Percentiles rank a stretch among this genome's conserved stretches.
phyloP scores from a whole-genome alignment of 2,329 filamentous ascomycete species.

The Aspergillus alliaceus region DNA sequence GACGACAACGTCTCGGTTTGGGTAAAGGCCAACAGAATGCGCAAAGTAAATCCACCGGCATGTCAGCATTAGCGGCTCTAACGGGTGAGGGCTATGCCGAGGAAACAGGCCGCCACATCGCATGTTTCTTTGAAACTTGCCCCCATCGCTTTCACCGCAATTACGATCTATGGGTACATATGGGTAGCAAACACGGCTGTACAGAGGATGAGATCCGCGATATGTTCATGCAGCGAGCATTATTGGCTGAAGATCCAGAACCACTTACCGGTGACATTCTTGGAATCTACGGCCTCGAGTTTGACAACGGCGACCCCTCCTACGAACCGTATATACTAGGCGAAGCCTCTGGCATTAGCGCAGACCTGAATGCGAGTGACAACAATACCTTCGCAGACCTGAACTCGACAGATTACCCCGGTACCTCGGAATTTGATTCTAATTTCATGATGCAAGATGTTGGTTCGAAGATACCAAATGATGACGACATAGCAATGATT shows the following conservation, averaged over 20 bases:
- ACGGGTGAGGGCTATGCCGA: conserved; percentile 58
- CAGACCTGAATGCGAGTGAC: not conserved
- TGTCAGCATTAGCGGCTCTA: conserved; percentile 48
- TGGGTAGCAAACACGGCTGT: conserved; percentile 46
- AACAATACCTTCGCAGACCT: not conserved
- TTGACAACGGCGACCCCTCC: conserved; percentile 24
- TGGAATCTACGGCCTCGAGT: conserved; percentile 39
- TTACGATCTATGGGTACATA: conserved; percentile 59
- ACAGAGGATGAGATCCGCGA: conserved; percentile 41
- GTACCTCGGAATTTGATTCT: conserved; percentile 5
- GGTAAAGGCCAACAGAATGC: conserved; percentile 13
- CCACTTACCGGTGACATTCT: conserved; percentile 26
- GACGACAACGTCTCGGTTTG: conserved; percentile 34
- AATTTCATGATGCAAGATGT: conserved; percentile 30
- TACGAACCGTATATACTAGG: conserved; percentile 15
- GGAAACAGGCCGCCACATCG: conserved; percentile 50
- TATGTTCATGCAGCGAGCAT: conserved; percentile 41
- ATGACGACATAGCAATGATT: conserved; percentile 34
- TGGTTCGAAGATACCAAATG: conserved; percentile 29
- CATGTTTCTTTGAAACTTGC: conserved; percentile 54
- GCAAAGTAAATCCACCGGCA: conserved; percentile 20
- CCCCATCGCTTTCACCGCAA: conserved; percentile 57
- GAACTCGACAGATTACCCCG: not conserved
- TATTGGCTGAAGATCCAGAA: conserved; percentile 31
- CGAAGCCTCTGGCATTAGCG: not conserved